Percentiles rank a stretch among this genome's conserved stretches.
phyloP scores from a whole-genome alignment of 441 rosid species.

The Pelargonium fulgidum region DNA sequence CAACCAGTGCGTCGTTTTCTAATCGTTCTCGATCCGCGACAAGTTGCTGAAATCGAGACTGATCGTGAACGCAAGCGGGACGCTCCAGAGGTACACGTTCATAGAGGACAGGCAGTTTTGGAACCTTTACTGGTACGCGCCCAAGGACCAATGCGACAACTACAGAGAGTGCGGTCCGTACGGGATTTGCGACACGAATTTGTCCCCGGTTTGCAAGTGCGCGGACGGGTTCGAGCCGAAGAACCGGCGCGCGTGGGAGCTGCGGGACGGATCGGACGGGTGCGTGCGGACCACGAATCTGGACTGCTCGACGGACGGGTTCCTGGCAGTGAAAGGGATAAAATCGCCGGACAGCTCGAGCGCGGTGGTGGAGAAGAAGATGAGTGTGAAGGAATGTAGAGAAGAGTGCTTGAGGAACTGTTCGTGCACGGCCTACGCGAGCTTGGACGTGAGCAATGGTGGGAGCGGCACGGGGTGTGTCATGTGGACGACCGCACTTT shows the following conservation, averaged over 20 bases:
- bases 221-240: not conserved
- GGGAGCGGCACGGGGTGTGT: not conserved
- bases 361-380: not conserved
- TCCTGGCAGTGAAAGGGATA: not conserved
- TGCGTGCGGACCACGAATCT: not conserved
- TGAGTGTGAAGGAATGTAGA: not conserved
- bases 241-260: not conserved
- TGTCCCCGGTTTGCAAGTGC: not conserved
- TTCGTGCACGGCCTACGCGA: not conserved
- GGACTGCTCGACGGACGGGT: conserved; percentile 1
- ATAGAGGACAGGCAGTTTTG: conserved; percentile 1
- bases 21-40: not conserved
- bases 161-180: not conserved
- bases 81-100: conserved; percentile 2
- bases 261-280: not conserved
- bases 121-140: conserved; percentile 5
- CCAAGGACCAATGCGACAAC: conserved; percentile 5
- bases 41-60: conserved; percentile 1
- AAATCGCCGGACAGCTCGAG: not conserved
- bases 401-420: not conserved
- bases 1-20: not conserved
- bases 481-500: not conserved
- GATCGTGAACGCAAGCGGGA: not conserved
- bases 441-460: not conserved
- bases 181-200: not conserved